A percentile compares a stretch with the other conserved stretches of the same genome.
Evolutionary conservation across 768 basidiomycete genomes (phyloP).

Genomic region (Termitomyces sp.): DNA sequence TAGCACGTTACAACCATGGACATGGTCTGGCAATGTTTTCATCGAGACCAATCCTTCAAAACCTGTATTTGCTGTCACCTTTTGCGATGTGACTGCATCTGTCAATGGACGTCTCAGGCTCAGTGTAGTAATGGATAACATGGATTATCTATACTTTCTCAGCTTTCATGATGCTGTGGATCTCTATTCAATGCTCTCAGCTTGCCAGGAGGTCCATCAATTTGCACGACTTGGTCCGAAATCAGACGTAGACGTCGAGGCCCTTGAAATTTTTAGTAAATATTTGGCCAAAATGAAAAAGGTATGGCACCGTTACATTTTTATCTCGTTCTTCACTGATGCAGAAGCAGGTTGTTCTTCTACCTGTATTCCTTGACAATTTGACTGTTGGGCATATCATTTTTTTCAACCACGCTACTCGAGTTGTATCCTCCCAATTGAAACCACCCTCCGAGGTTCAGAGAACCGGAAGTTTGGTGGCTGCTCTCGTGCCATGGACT

Average conservation of each 20-base stretch:
- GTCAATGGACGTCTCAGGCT: slow-evolving; percentile 42
- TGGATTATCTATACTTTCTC: slow-evolving; percentile 39
- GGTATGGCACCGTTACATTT: slow-evolving; percentile 28
- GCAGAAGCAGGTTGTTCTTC: slow-evolving; percentile 41
- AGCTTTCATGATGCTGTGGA: slow-evolving; percentile 49
- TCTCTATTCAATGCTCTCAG: slow-evolving; percentile 41
- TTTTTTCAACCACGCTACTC: slow-evolving; percentile 43
- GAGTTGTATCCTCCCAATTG: slow-evolving; percentile 32
- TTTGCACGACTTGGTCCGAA: slow-evolving; percentile 45
- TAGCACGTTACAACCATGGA: slow-evolving; percentile 58
- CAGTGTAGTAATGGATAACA: slow-evolving; percentile 39
- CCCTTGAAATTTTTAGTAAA: slow-evolving; percentile 35
- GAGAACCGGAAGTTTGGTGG: slow-evolving; percentile 30
- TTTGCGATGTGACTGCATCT: slow-evolving; percentile 43
- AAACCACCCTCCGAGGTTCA: slow-evolving; percentile 37
- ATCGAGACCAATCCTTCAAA: slow-evolving; percentile 36
- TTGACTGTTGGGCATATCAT: slow-evolving; percentile 49
- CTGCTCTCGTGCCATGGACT: slow-evolving; percentile 46
- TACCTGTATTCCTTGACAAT: slow-evolving; percentile 45
- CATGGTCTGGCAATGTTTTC: slow-evolving; percentile 58
- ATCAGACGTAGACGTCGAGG: slow-evolving; percentile 33
- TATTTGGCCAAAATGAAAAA: slow-evolving; percentile 46
- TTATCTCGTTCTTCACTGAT: background rate
- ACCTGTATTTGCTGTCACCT: slow-evolving; percentile 43
- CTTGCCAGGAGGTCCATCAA: slow-evolving; percentile 50